Conservation (phyloP, 495 filamentous ascomycete genomes). For the Trichoderma asperelloides region DNA sequence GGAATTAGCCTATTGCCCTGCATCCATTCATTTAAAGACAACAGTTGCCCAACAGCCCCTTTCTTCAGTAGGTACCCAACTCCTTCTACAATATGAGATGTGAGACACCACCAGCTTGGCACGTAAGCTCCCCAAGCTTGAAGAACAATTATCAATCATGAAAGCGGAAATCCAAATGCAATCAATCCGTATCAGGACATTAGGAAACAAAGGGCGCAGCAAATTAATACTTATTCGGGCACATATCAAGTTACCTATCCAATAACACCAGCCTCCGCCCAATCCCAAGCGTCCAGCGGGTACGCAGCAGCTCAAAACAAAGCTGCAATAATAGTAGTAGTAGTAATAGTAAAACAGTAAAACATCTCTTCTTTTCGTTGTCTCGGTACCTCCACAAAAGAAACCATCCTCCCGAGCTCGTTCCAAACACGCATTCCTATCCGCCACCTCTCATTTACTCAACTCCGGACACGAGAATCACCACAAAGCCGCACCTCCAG, state of each 20-base stretch:
- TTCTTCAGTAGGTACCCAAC: no score
- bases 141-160: not conserved
- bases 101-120: no score
- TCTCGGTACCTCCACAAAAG: not conserved
- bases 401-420: not conserved
- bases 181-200: not conserved
- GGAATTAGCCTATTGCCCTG: no score
- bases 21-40: no score
- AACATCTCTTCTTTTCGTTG: not conserved
- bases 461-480: not conserved
- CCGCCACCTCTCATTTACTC: not conserved
- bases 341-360: not conserved
- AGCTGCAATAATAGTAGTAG: not conserved
- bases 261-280: not conserved
- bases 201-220: not conserved
- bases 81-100: no score
- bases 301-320: not conserved
- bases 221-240: constrained; percentile 2
- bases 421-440: not conserved
- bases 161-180: not conserved
- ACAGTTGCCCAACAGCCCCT: no score
- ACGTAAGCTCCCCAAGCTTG: no score
- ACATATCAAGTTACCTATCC: not conserved
- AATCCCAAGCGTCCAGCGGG: not conserved
- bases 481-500: not conserved